phyloP scores from a whole-genome alignment of 495 filamentous ascomycete genomes.

The Penicillium fimorum region DNA sequence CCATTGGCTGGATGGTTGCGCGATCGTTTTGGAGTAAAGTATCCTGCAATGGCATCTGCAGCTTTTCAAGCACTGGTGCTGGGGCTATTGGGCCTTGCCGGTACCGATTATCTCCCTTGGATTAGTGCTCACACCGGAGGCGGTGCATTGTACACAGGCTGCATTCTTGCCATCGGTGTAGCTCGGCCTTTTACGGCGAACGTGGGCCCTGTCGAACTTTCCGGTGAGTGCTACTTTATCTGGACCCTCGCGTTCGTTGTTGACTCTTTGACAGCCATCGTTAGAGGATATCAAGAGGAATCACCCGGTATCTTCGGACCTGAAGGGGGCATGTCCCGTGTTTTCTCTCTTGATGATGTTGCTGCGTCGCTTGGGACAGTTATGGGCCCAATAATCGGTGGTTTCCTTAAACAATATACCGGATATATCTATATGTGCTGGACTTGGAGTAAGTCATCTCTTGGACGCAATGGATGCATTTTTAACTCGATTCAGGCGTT shows the following conservation, averaged over 20 bases:
- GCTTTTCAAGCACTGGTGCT: background rate
- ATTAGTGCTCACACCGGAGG: background rate
- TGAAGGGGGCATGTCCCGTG: background rate
- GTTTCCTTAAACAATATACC: background rate
- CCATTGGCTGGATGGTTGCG: slow-evolving; percentile 7
- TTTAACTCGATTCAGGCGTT: no score
- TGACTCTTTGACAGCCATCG: slow-evolving; percentile 1
- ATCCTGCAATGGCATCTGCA: slow-evolving; percentile 1
- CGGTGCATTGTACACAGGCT: background rate
- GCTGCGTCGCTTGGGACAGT: background rate
- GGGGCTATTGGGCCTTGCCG: background rate
- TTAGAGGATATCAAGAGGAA: background rate
- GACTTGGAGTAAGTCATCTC: slow-evolving; percentile 3
- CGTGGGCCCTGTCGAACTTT: slow-evolving; percentile 3
- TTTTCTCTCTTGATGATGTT: slow-evolving; percentile 3
- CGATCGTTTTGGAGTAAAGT: slow-evolving; percentile 2
- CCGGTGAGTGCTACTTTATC: background rate
- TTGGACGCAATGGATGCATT: no score
- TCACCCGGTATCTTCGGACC: background rate
- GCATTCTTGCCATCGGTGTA: slow-evolving; percentile 1
- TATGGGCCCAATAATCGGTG: background rate
- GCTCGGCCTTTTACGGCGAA: slow-evolving; percentile 1
- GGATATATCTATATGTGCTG: background rate
- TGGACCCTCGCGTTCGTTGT: background rate
- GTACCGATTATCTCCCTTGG: slow-evolving; percentile 1